phyloP scores from a whole-genome alignment of 345 rosid species.

The Lumnitzera littorea region DNA sequence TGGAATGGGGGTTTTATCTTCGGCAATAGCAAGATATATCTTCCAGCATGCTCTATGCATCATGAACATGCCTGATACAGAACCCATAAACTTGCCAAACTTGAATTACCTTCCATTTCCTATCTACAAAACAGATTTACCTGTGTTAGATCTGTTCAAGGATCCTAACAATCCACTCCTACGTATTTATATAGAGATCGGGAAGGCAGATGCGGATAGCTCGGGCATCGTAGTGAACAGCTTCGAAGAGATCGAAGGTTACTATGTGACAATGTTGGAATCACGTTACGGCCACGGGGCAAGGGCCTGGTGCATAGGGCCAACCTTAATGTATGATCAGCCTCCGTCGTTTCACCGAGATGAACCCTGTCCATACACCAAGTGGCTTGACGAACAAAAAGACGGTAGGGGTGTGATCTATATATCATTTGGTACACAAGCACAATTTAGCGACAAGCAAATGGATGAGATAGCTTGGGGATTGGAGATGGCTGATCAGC shows the following conservation, averaged over 20 bases:
- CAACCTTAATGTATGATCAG: neutral
- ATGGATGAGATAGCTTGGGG: slow-evolving; percentile 6
- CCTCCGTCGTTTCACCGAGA: neutral
- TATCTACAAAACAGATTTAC: slow-evolving; percentile 11
- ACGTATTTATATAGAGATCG: neutral
- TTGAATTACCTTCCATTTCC: slow-evolving; percentile 8
- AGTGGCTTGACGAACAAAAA: slow-evolving; percentile 1
- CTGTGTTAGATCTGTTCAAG: neutral
- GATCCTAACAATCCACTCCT: slow-evolving; percentile 1
- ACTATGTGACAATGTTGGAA: slow-evolving; percentile 9
- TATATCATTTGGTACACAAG: slow-evolving; percentile 12
- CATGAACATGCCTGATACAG: neutral
- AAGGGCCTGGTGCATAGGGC: slow-evolving; percentile 14
- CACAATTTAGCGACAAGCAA: slow-evolving; percentile 7
- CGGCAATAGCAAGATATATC: slow-evolving; percentile 7
- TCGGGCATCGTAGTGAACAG: slow-evolving; percentile 18
- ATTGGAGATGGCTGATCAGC: slow-evolving; percentile 1
- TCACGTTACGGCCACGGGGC: slow-evolving; percentile 2
- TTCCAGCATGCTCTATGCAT: neutral
- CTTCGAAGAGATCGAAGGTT: slow-evolving; percentile 21
- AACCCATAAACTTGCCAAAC: slow-evolving; percentile 4
- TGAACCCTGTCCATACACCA: neutral
- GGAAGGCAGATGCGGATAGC: slow-evolving; percentile 7
- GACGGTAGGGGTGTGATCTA: neutral
- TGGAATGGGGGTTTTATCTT: slow-evolving; percentile 14